These are phyloP conservation scores for Shiraia bambusicola DNA, from an alignment of 2,329 filamentous ascomycete species.

Conservation along the genomic window DNA sequence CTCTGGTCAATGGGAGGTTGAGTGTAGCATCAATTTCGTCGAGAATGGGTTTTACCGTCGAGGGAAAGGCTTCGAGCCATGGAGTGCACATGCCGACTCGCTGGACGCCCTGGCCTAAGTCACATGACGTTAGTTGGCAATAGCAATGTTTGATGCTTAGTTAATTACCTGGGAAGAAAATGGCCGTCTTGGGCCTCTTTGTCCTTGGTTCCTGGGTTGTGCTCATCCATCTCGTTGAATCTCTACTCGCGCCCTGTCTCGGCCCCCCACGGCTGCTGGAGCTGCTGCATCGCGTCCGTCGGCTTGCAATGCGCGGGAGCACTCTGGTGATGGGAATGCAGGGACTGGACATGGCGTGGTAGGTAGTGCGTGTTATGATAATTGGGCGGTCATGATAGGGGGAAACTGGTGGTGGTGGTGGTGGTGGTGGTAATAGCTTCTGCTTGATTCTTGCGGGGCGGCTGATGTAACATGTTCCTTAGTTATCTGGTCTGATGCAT, in stretches of 20 bases:
- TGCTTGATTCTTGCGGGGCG: too few relatives aligned
- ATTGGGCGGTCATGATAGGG: conserved; percentile 9
- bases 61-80: conserved; percentile 85
- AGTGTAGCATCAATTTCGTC: conserved; percentile 82
- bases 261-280: conserved; percentile 6
- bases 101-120: conserved; percentile 84
- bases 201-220: conserved; percentile 17
- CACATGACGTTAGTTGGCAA: conserved; percentile 13
- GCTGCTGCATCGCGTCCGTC: conserved; percentile 21
- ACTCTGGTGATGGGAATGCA: conserved; percentile 11
- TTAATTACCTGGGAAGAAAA: conserved; percentile 42
- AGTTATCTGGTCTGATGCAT: too few relatives aligned
- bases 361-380: conserved; percentile 4
- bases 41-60: conserved; percentile 71
- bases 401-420: neutral
- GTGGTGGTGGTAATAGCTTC: too few relatives aligned
- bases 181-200: conserved; percentile 41
- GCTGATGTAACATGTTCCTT: too few relatives aligned
- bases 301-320: conserved; percentile 13
- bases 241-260: conserved; percentile 5
- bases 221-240: conserved; percentile 34
- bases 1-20: conserved; percentile 70
- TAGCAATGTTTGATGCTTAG: too few relatives aligned
- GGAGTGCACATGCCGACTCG: conserved; percentile 83
- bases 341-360: conserved; percentile 20